A percentile compares a stretch with the other conserved stretches of the same genome.
phyloP scores from a whole-genome alignment of 2,329 filamentous ascomycete genomes.

The Penicillium glabrum region DNA sequence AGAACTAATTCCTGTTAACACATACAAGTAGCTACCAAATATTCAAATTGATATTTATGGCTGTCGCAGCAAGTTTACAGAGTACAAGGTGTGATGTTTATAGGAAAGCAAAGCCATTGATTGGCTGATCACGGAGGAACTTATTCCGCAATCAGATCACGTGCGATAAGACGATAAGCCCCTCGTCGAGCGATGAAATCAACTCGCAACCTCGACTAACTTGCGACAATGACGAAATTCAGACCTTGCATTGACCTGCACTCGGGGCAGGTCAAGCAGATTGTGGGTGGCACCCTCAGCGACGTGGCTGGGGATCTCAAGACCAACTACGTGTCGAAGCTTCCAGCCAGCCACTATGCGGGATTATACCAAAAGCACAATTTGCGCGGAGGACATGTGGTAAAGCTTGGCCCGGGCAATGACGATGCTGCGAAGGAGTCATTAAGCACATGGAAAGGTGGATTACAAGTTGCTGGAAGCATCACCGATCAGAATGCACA shows the following conservation, averaged over 20 bases:
- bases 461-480: slow-evolving; percentile 89
- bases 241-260: slow-evolving; percentile 96
- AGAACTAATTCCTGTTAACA: background rate
- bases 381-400: slow-evolving; percentile 83
- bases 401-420: slow-evolving; percentile 92
- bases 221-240: slow-evolving; percentile 77
- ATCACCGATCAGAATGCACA: slow-evolving; percentile 82
- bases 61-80: background rate
- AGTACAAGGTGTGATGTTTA: background rate
- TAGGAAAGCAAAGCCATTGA: background rate
- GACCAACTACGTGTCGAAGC: slow-evolving; percentile 88
- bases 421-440: slow-evolving; percentile 76
- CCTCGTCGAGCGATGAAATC: background rate
- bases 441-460: slow-evolving; percentile 72
- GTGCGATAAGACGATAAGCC: background rate
- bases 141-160: background rate
- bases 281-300: slow-evolving; percentile 90
- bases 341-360: slow-evolving; percentile 79
- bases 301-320: slow-evolving; percentile 65
- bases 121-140: background rate
- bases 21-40: no score
- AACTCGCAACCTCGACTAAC: background rate
- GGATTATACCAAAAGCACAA: slow-evolving; percentile 73
- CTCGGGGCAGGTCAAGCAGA: slow-evolving; percentile 97
- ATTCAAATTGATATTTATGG: background rate